Conservation (phyloP, 139 green algal genomes). For the Tetradesmus lagerheimii region DNA sequence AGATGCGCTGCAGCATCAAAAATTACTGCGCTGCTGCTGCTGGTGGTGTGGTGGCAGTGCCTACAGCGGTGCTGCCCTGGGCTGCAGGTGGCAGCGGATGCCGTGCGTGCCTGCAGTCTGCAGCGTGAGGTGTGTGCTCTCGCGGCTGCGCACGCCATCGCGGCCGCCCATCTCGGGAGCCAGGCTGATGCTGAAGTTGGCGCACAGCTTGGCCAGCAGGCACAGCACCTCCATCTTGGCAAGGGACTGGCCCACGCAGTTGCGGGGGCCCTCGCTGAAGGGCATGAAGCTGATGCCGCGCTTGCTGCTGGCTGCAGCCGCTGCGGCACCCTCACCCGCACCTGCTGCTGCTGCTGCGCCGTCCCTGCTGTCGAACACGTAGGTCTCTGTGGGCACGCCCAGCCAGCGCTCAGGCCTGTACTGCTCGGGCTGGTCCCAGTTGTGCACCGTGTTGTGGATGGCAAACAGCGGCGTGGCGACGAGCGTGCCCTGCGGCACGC, state of each 20-base stretch:
- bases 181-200: slow-evolving; percentile 62
- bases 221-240: slow-evolving; percentile 69
- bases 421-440: slow-evolving; percentile 52
- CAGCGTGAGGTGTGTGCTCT: slow-evolving; percentile 73
- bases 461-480: slow-evolving; percentile 60
- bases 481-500: slow-evolving; percentile 19
- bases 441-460: slow-evolving; percentile 63
- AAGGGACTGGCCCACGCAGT: slow-evolving; percentile 77
- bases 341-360: background rate
- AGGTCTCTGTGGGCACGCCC: slow-evolving; percentile 60
- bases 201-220: slow-evolving; percentile 63
- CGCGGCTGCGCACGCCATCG: slow-evolving; percentile 57
- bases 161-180: slow-evolving; percentile 67
- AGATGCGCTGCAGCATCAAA: too few species aligned
- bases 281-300: slow-evolving; percentile 63
- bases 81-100: slow-evolving; percentile 56
- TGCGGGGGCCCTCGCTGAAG: slow-evolving; percentile 66
- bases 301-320: slow-evolving; percentile 17
- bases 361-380: slow-evolving; percentile 51
- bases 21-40: too few species aligned
- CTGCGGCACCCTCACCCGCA: background rate
- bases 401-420: slow-evolving; percentile 71
- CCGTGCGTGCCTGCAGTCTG: slow-evolving; percentile 62
- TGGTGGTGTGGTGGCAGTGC: too few species aligned
- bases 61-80: background rate